Percentiles rank a stretch among this genome's conserved stretches.
phyloP scores from a whole-genome alignment of 306 rosid genomes.

The Echinosophora koreensis region DNA sequence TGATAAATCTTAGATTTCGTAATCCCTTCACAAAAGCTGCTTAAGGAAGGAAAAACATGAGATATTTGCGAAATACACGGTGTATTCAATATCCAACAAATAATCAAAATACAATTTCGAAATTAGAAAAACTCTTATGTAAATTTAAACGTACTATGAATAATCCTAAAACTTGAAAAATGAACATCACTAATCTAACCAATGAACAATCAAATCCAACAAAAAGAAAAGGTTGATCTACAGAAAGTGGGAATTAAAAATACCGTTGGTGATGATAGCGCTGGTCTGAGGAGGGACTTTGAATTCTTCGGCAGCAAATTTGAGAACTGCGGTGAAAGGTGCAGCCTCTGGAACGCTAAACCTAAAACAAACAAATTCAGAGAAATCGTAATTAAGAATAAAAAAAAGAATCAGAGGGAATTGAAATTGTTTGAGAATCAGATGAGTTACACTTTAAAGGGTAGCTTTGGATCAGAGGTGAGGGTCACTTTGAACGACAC shows the following conservation, averaged over 20 bases:
- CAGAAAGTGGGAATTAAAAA: neutral
- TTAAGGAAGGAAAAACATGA: neutral
- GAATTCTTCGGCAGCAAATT: conserved; percentile 97
- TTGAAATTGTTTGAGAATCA: neutral
- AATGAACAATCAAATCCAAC: neutral
- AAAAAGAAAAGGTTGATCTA: neutral
- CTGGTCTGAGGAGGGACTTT: conserved; percentile 99
- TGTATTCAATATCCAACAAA: neutral
- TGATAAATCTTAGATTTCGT: neutral
- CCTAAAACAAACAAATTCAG: conserved; percentile 52
- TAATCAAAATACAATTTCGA: neutral
- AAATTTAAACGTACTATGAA: neutral
- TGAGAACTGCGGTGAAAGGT: conserved; percentile 97
- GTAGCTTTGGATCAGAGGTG: conserved; percentile 98
- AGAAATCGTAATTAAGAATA: neutral
- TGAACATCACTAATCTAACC: neutral
- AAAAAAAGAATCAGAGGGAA: neutral
- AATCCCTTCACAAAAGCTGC: neutral
- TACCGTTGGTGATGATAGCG: conserved; percentile 97
- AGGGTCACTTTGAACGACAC: conserved; percentile 98
- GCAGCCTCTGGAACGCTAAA: conserved; percentile 99
- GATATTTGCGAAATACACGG: neutral
- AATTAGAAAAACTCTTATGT: neutral
- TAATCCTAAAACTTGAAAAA: conserved; percentile 10
- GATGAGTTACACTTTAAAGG: conserved; percentile 83